phyloP scores from a whole-genome alignment of 2,329 filamentous ascomycete species.

The Xylariaceae sp. region DNA sequence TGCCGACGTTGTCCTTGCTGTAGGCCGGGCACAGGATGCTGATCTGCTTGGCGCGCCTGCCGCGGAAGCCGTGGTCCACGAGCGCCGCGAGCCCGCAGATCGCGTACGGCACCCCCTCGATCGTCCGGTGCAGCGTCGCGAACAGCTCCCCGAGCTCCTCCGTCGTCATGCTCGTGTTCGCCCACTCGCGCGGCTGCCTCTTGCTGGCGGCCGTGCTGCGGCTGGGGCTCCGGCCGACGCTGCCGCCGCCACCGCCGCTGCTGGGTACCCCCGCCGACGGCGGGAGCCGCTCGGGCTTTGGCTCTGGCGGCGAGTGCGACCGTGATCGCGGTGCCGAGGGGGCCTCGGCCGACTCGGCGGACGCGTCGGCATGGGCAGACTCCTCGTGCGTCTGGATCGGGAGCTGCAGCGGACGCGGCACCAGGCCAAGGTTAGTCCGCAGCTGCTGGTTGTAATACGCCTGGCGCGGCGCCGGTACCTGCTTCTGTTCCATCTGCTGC shows the following conservation, averaged over 20 bases:
- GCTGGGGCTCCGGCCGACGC: neutral
- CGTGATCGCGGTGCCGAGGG: no score
- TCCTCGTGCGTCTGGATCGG: no score
- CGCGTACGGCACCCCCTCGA: constrained; percentile 38
- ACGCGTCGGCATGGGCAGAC: no score
- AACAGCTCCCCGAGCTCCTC: constrained; percentile 31
- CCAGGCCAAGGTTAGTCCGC: constrained; percentile 9
- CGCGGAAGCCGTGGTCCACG: constrained; percentile 33
- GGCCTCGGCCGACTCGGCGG: no score
- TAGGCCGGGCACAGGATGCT: constrained; percentile 33
- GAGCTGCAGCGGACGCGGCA: constrained; percentile 5
- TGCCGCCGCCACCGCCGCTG: neutral
- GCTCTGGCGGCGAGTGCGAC: neutral
- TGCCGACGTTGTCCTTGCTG: constrained; percentile 27
- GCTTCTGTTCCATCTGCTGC: no score
- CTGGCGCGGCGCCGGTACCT: no score
- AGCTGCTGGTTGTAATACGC: constrained; percentile 13
- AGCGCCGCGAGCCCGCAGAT: constrained; percentile 39
- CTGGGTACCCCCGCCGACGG: neutral
- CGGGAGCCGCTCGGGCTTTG: neutral
- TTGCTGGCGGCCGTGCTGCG: neutral
- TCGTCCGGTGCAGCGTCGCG: constrained; percentile 28
- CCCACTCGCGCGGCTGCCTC: constrained; percentile 6
- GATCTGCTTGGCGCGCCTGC: constrained; percentile 24
- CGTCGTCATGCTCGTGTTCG: constrained; percentile 17